A percentile compares a stretch with the other conserved stretches of the same genome.
phyloP scores from a whole-genome alignment of 768 basidiomycete species.

The Russula griseocarnosa region DNA sequence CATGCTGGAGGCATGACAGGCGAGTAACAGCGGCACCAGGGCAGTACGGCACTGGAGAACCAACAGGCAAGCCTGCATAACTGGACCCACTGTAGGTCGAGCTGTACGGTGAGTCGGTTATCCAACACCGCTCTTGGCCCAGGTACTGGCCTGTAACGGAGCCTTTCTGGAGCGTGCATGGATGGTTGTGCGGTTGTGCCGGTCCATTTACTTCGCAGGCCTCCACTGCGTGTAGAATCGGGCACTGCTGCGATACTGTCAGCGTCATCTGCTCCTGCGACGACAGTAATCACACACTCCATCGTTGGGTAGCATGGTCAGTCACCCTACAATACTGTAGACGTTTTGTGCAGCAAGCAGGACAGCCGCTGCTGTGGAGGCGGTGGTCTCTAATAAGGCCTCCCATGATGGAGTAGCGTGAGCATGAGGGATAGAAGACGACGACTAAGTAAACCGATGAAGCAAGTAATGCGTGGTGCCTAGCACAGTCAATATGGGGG shows the following conservation, averaged over 20 bases:
- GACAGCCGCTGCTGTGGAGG: no score
- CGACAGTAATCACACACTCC: conserved; percentile 63
- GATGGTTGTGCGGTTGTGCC: conserved; percentile 60
- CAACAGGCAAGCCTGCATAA: conserved; percentile 38
- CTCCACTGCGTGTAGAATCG: conserved; percentile 46
- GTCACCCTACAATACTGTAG: no score
- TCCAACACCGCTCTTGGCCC: conserved; percentile 45
- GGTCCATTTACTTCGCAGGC: conserved; percentile 62
- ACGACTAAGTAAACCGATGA: no score
- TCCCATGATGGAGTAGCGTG: no score
- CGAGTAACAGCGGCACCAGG: no score
- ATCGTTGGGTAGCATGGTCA: no score
- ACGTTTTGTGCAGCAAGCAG: no score
- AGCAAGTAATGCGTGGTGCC: no score
- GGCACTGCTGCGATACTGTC: conserved; percentile 67
- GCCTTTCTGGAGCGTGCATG: conserved; percentile 45
- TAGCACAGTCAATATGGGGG: no score
- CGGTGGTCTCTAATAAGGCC: no score
- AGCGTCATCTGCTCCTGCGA: conserved; percentile 58
- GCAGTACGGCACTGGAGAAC: conserved; percentile 33
- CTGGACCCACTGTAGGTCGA: conserved; percentile 22
- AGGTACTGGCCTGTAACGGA: conserved; percentile 38
- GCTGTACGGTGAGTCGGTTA: conserved; percentile 39
- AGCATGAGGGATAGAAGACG: no score
- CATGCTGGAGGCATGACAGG: conserved; percentile 3